These are phyloP conservation scores for Cryptosporidium viatorum DNA, from an alignment of 169 alveolate genomes.

Conservation along the genomic window DNA sequence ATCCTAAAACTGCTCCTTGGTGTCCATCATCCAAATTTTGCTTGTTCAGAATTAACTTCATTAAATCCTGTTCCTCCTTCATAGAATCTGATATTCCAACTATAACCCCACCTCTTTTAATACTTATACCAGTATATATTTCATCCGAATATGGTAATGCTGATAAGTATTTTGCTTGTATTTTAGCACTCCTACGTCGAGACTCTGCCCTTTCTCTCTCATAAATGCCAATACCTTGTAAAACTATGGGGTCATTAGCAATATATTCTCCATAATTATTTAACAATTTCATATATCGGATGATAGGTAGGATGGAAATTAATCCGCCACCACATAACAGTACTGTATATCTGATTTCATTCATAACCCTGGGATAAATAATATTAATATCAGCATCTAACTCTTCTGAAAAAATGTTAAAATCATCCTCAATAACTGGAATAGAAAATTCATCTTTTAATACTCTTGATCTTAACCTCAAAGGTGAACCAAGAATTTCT, in stretches of 20 bases:
- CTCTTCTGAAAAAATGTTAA: background rate
- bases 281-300: constrained; percentile 33
- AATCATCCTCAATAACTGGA: constrained; percentile 66
- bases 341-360: constrained; percentile 62
- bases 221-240: constrained; percentile 22
- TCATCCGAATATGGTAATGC: constrained; percentile 55
- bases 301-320: constrained; percentile 24
- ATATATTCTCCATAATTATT: constrained; percentile 17
- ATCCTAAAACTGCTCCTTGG: constrained; percentile 38
- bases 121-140: constrained; percentile 15
- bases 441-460: background rate
- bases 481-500: constrained; percentile 53
- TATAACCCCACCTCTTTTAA: constrained; percentile 26
- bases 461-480: constrained; percentile 55
- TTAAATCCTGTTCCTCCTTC: background rate
- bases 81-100: constrained; percentile 57
- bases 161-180: constrained; percentile 42
- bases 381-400: background rate
- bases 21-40: background rate
- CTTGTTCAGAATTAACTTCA: background rate
- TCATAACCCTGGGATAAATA: constrained; percentile 23
- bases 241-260: constrained; percentile 36
- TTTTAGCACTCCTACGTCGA: constrained; percentile 53
- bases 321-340: constrained; percentile 59
- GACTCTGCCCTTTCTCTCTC: constrained; percentile 39